Conservation (phyloP, 2,329 filamentous ascomycete genomes). For the Neurospora sp. region DNA sequence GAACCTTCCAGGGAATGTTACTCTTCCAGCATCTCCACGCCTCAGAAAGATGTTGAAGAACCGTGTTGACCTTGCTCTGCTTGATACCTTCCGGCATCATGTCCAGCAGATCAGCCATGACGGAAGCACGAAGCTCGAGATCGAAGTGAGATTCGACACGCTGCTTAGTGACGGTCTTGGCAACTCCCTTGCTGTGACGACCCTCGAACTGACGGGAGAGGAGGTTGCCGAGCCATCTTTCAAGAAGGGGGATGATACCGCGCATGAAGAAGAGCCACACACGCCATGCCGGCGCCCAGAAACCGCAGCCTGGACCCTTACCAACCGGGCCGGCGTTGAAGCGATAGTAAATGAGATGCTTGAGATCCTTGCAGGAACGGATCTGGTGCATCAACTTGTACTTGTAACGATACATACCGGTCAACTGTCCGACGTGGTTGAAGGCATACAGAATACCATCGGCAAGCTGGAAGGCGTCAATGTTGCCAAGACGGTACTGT, state of each 20-base stretch:
- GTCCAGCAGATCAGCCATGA: slow-evolving; percentile 98
- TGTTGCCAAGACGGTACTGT: slow-evolving; percentile 93
- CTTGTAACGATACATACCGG: slow-evolving; percentile 99
- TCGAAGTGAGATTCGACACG: slow-evolving; percentile 98
- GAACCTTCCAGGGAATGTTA: slow-evolving; percentile 99
- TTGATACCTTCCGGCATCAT: slow-evolving; percentile 99
- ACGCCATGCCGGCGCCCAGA: slow-evolving; percentile 97
- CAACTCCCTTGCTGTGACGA: slow-evolving; percentile 95
- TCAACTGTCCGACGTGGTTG: slow-evolving; percentile 96
- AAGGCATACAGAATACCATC: slow-evolving; percentile 99
- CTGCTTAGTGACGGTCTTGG: slow-evolving; percentile 98
- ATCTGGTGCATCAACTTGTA: slow-evolving; percentile 99
- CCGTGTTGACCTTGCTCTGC: slow-evolving; percentile 98
- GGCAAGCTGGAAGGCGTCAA: slow-evolving; percentile 96
- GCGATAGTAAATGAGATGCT: slow-evolving; percentile 97
- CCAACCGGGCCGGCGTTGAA: slow-evolving; percentile 97
- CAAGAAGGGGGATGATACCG: slow-evolving; percentile 90
- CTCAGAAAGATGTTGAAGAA: slow-evolving; percentile 92
- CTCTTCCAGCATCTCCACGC: slow-evolving; percentile 99
- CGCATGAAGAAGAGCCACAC: slow-evolving; percentile 99
- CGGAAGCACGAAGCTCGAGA: slow-evolving; percentile 89
- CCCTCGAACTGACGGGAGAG: slow-evolving; percentile 97
- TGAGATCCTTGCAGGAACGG: slow-evolving; percentile 95
- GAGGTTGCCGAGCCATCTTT: slow-evolving; percentile 94
- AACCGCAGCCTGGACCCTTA: slow-evolving; percentile 94